phyloP scores from a whole-genome alignment of 1,284 basidiomycete species.

The Austroboletus rostrupii region DNA sequence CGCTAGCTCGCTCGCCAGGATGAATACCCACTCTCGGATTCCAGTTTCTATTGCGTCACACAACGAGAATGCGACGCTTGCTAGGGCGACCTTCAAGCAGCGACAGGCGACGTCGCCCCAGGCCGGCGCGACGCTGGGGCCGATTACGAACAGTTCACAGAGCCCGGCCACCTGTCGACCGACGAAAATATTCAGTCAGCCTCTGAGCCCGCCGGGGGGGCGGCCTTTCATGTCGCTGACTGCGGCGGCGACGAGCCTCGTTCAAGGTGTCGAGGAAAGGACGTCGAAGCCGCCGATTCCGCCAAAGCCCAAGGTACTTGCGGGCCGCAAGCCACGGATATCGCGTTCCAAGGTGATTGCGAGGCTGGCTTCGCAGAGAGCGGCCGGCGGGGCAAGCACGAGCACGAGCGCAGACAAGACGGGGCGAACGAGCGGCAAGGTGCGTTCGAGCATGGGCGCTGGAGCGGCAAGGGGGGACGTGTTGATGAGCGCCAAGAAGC shows the following conservation, averaged over 20 bases:
- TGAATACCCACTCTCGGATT: constrained; percentile 22
- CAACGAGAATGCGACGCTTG: constrained; percentile 13
- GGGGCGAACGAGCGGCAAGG: constrained; percentile 23
- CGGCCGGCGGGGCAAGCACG: constrained; percentile 25
- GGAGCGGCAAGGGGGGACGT: constrained; percentile 38
- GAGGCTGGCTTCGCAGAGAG: constrained; percentile 66
- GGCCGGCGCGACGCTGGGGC: constrained; percentile 28
- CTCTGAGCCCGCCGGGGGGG: constrained; percentile 36
- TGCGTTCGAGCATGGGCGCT: constrained; percentile 56
- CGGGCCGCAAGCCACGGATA: constrained; percentile 64
- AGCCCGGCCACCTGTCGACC: constrained; percentile 23
- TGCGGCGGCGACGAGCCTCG: constrained; percentile 29
- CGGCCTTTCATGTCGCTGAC: constrained; percentile 29
- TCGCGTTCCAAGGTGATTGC: constrained; percentile 77
- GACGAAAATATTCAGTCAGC: constrained; percentile 51
- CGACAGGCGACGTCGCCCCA: constrained; percentile 20
- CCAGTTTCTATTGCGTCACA: constrained; percentile 9
- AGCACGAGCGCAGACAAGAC: background rate
- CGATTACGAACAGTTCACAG: constrained; percentile 42
- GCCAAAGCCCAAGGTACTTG: constrained; percentile 38
- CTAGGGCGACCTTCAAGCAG: constrained; percentile 17
- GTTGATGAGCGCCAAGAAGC: constrained; percentile 59
- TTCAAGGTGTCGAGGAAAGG: constrained; percentile 2
- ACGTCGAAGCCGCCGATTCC: constrained; percentile 20
- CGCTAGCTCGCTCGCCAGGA: constrained; percentile 71